Evolutionary conservation across 257 asterid genomes (phyloP).

Genomic region (Nemophila menziesii): DNA sequence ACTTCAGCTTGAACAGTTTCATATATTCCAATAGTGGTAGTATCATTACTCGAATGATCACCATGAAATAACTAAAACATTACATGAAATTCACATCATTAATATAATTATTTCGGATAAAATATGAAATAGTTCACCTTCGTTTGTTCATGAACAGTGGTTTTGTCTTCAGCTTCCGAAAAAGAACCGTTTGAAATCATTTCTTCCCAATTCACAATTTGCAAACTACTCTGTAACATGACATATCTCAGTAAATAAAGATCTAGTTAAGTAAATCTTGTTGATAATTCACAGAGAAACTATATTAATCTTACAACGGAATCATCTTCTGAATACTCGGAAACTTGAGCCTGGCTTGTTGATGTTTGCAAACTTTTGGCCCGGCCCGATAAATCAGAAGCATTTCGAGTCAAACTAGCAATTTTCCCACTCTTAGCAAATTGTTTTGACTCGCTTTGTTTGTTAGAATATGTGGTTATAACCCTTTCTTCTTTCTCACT

Average conservation of each 20-base stretch:
- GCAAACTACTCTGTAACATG: conserved; percentile 47
- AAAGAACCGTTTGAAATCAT: conserved; percentile 43
- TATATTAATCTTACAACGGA: conserved; percentile 53
- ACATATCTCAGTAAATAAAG: background rate
- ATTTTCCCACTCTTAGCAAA: conserved; percentile 15
- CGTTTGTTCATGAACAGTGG: conserved; percentile 43
- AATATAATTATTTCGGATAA: background rate
- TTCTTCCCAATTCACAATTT: conserved; percentile 51
- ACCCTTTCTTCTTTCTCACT: conserved; percentile 29
- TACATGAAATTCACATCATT: conserved; percentile 7
- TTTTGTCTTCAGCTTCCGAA: conserved; percentile 82
- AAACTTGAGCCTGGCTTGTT: conserved; percentile 20
- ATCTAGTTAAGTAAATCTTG: background rate
- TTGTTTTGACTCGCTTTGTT: conserved; percentile 23
- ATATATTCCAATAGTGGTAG: conserved; percentile 25
- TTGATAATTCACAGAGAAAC: background rate
- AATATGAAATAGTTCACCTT: conserved; percentile 21
- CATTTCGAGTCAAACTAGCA: conserved; percentile 22
- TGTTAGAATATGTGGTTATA: conserved; percentile 12
- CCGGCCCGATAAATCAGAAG: conserved; percentile 20
- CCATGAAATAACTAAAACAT: conserved; percentile 16
- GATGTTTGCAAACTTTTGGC: conserved; percentile 20
- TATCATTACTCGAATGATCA: conserved; percentile 15
- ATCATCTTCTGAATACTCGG: conserved; percentile 68
- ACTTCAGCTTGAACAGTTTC: conserved; percentile 33